Base-by-base conservation (phyloP, 164 flowering plant genomes). In the Euptelea pleiosperma region DNA sequence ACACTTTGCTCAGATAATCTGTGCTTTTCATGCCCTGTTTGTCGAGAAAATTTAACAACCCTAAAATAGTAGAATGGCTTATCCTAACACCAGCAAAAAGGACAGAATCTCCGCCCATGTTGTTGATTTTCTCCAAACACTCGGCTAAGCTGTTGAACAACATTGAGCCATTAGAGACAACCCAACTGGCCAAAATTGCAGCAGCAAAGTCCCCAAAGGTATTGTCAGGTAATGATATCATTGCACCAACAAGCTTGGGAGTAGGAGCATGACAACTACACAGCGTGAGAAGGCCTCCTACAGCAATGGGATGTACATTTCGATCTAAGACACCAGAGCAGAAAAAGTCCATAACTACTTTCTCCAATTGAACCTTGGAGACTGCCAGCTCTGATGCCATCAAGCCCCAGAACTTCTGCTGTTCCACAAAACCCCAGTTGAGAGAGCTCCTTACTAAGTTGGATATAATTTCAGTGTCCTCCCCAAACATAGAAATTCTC, bases 341-440 rank as follows among this genome's bases (percentile, higher is more conserved):
- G 62, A 75, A 65, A 15, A 77, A 57, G 11, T 70, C 63, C 24
- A 58, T 25, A 55, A 78, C 58, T 33, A 79, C 35, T 40, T 77
- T 79, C 58, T 77, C 75, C 40, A 76, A 65, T 19, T 60, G 68
- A 59, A 69, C 64, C 33, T 61, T 46, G 3, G 82, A 74, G 45
- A 72, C 77, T 24, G 60, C 56, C 63, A 77, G 70, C 67, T 79
- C 82, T 28, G 81, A 72, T 60, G 68, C 65, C 41, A 80, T 49
- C 56, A 82, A 59, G 43, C 50, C 66, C 87, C 87, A 82, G 19
- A 80, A 42, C 49, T 73, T 80, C 57, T 74, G 75, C 53, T 82
- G 85, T 46, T 75, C 66, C 6, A 51, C 34, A 60, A 30, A 39
- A 7, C 61, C 71, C 87, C 83, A 78, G 8, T 26, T 12, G 33